These are phyloP conservation scores for Populus alba DNA, from an alignment of 345 rosid species.

Conservation along the genomic window DNA sequence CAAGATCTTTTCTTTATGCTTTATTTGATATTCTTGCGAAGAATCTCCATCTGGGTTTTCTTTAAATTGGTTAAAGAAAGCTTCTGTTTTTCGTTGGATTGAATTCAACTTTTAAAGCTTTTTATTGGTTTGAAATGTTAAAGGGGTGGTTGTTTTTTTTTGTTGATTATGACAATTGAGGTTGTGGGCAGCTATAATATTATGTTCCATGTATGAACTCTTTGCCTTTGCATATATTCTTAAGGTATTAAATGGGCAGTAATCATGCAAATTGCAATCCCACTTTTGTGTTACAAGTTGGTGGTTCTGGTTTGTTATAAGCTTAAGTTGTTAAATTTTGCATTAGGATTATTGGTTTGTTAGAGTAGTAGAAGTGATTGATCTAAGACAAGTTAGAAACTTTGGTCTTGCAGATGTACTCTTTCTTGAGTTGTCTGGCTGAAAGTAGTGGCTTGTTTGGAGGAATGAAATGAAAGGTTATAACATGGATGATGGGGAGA, in stretches of 20 bases:
- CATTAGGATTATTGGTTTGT: not conserved
- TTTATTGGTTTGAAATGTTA: not conserved
- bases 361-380: not conserved
- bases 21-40: conserved; percentile 13
- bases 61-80: conserved; percentile 18
- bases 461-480: conserved; percentile 11
- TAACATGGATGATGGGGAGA: conserved; percentile 45
- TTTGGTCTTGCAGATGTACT: conserved; percentile 13
- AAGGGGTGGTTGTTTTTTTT: conserved; percentile 5
- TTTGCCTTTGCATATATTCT: conserved; percentile 38
- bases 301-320: not conserved
- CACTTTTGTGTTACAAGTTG: not conserved
- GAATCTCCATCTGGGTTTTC: conserved; percentile 35
- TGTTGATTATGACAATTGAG: conserved; percentile 10
- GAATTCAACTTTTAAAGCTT: not conserved
- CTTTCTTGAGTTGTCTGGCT: not conserved
- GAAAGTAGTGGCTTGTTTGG: not conserved
- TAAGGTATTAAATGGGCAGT: not conserved
- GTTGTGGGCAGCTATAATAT: conserved; percentile 13
- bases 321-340: not conserved
- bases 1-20: conserved; percentile 13
- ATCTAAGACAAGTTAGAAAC: not conserved
- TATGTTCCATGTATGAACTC: not conserved
- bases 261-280: not conserved
- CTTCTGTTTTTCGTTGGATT: not conserved